These are phyloP conservation scores for Starmerella apicola DNA, from an alignment of 805 yeast genomes.

Conservation along the genomic window DNA sequence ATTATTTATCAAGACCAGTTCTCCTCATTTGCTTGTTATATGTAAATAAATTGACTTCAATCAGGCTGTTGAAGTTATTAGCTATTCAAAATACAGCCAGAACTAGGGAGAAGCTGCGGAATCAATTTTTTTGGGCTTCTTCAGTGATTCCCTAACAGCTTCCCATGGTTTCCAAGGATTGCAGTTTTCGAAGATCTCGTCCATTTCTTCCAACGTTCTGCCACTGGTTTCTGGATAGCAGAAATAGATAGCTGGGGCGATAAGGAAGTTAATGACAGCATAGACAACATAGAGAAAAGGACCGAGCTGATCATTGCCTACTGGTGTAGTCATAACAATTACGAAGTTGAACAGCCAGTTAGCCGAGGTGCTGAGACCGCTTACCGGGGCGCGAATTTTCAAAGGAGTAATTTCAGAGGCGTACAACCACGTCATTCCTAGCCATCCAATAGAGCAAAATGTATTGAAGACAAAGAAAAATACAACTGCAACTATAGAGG, in stretches of 20 bases:
- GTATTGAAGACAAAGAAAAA: slow-evolving; percentile 43
- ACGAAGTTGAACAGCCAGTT: slow-evolving; percentile 56
- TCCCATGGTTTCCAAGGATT: slow-evolving; percentile 34
- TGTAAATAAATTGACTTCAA: too few species aligned
- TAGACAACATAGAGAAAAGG: slow-evolving; percentile 49
- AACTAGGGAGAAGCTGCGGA: too few species aligned
- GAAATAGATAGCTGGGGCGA: slow-evolving; percentile 34
- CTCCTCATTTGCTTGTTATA: too few species aligned
- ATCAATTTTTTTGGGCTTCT: too few species aligned
- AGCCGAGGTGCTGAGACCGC: slow-evolving; percentile 50
- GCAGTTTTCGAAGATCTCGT: slow-evolving; percentile 35
- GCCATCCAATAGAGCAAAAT: slow-evolving; percentile 41
- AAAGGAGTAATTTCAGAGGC: slow-evolving; percentile 51
- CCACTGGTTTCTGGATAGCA: slow-evolving; percentile 54
- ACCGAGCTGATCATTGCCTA: slow-evolving; percentile 36
- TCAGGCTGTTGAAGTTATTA: too few species aligned
- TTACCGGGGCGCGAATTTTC: slow-evolving; percentile 44
- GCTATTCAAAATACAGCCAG: too few species aligned
- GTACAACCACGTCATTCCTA: slow-evolving; percentile 48
- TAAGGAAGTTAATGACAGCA: slow-evolving; percentile 38
- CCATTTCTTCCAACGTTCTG: slow-evolving; percentile 46
- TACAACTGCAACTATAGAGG: slow-evolving; percentile 51
- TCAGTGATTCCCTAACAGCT: slow-evolving; percentile 29
- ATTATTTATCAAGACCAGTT: too few species aligned
- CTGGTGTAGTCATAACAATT: slow-evolving; percentile 49